Evolutionary conservation across 352 stramenopile genomes (phyloP).

Genomic region (Globisporangium nagaii): DNA sequence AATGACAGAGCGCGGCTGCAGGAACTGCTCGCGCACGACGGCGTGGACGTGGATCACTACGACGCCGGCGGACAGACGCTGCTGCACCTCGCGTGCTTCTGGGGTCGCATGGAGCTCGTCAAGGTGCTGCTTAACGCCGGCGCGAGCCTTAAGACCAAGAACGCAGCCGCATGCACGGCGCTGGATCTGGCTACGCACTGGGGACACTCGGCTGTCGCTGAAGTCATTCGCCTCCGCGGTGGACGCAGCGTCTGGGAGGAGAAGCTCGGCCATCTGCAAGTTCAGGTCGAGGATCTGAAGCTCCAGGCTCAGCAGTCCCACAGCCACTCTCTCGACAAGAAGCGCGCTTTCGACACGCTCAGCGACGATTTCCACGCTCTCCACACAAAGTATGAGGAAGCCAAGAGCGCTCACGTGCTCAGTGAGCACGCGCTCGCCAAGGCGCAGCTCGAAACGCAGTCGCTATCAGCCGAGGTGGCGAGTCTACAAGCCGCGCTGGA

Average conservation of each 20-base stretch:
- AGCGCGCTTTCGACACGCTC: constrained; percentile 15
- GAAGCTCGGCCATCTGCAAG: constrained; percentile 61
- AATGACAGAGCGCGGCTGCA: constrained; percentile 42
- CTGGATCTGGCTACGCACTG: constrained; percentile 70
- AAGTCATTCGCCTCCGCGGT: constrained; percentile 61
- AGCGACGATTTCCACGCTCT: constrained; percentile 27
- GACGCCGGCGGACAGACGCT: constrained; percentile 68
- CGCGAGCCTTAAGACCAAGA: constrained; percentile 70
- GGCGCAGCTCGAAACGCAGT: not conserved
- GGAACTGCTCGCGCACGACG: constrained; percentile 28
- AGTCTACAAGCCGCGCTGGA: constrained; percentile 10
- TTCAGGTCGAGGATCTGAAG: constrained; percentile 50
- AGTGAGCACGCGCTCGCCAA: constrained; percentile 5
- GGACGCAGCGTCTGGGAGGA: constrained; percentile 70
- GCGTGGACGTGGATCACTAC: constrained; percentile 64
- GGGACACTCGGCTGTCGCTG: constrained; percentile 61
- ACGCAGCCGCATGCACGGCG: constrained; percentile 57
- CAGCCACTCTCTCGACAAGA: constrained; percentile 20
- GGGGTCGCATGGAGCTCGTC: constrained; percentile 57
- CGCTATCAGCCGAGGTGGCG: constrained; percentile 3
- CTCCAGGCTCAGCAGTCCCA: constrained; percentile 28
- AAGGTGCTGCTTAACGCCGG: constrained; percentile 53
- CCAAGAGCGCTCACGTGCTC: constrained; percentile 26
- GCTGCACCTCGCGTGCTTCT: constrained; percentile 71
- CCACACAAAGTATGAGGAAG: constrained; percentile 38